These are phyloP conservation scores for Laburnicola sp. DNA, from an alignment of 2,329 filamentous ascomycete genomes.

Conservation along the genomic window DNA sequence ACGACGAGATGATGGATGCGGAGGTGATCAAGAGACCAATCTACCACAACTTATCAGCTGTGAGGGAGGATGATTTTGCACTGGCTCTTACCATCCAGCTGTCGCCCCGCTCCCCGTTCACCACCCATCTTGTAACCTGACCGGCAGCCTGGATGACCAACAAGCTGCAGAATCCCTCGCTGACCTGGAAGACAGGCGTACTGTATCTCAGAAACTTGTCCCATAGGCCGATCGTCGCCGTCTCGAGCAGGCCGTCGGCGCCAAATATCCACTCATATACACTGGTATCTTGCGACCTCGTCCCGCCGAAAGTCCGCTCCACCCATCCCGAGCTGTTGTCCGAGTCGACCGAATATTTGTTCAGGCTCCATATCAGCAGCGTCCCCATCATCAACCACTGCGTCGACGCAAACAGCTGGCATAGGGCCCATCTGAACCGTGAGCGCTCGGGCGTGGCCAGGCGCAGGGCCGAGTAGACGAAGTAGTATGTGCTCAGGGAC, in stretches of 20 bases:
- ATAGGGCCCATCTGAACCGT: slow-evolving; percentile 71
- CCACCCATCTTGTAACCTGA: slow-evolving; percentile 88
- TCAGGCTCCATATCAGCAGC: slow-evolving; percentile 91
- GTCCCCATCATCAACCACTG: slow-evolving; percentile 87
- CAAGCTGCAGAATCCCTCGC: slow-evolving; percentile 94
- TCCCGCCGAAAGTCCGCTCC: slow-evolving; percentile 72
- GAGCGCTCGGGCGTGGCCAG: slow-evolving; percentile 79
- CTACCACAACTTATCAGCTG: slow-evolving; percentile 55
- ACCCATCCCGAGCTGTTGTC: slow-evolving; percentile 74
- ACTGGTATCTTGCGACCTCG: slow-evolving; percentile 65
- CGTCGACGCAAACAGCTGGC: slow-evolving; percentile 69
- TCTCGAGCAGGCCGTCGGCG: slow-evolving; percentile 79
- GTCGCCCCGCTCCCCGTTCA: slow-evolving; percentile 90
- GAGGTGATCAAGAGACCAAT: slow-evolving; percentile 87
- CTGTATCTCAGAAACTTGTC: slow-evolving; percentile 87
- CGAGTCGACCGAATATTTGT: slow-evolving; percentile 92
- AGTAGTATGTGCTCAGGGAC: slow-evolving; percentile 85
- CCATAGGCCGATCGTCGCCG: slow-evolving; percentile 80
- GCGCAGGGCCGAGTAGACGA: slow-evolving; percentile 79
- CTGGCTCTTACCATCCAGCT: slow-evolving; percentile 81
- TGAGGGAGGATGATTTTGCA: background rate
- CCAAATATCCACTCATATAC: slow-evolving; percentile 87
- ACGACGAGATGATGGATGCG: slow-evolving; percentile 87
- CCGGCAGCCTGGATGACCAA: slow-evolving; percentile 93
- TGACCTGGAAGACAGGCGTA: slow-evolving; percentile 89